phyloP scores from a whole-genome alignment of 805 yeast genomes.

The Blastobotrys mokoenaii region DNA sequence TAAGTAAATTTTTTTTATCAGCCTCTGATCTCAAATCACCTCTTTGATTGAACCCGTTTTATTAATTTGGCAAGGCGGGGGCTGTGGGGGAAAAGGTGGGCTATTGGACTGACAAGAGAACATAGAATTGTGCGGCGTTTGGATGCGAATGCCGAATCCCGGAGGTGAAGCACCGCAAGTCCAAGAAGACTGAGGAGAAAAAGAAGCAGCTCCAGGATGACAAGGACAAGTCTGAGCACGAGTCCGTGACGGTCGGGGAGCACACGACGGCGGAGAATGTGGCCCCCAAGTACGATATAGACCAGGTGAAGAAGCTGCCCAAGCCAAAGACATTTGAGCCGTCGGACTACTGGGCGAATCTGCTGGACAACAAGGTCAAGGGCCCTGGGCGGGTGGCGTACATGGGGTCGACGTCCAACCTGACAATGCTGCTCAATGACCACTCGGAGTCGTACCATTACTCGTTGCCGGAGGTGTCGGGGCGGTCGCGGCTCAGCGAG shows the following conservation, averaged over 20 bases:
- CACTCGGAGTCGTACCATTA: constrained; percentile 38
- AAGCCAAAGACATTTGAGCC: not conserved
- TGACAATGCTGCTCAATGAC: constrained; percentile 39
- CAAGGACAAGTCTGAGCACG: constrained; percentile 1
- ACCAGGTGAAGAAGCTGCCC: not conserved
- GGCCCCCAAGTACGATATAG: not conserved
- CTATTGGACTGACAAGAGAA: not conserved
- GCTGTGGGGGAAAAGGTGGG: not conserved
- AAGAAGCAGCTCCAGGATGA: not conserved
- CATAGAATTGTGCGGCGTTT: constrained; percentile 33
- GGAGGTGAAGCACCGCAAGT: constrained; percentile 36
- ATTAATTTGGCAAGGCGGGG: too few species aligned
- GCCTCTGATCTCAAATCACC: too few species aligned
- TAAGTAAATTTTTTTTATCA: constrained; percentile 17
- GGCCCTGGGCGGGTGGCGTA: constrained; percentile 34
- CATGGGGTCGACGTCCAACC: constrained; percentile 46
- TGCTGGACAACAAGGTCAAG: constrained; percentile 28
- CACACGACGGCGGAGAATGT: not conserved
- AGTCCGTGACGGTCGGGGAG: not conserved
- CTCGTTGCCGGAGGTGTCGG: constrained; percentile 18
- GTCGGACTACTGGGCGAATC: constrained; percentile 25
- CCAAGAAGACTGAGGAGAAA: constrained; percentile 5
- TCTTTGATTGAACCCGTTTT: too few species aligned
- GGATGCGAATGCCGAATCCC: constrained; percentile 67
- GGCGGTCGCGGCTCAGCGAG: constrained; percentile 22